A percentile compares a stretch with the other conserved stretches of the same genome.
phyloP scores from a whole-genome alignment of 1,284 basidiomycete genomes.

The Leccinum brunneo-olivaceum region DNA sequence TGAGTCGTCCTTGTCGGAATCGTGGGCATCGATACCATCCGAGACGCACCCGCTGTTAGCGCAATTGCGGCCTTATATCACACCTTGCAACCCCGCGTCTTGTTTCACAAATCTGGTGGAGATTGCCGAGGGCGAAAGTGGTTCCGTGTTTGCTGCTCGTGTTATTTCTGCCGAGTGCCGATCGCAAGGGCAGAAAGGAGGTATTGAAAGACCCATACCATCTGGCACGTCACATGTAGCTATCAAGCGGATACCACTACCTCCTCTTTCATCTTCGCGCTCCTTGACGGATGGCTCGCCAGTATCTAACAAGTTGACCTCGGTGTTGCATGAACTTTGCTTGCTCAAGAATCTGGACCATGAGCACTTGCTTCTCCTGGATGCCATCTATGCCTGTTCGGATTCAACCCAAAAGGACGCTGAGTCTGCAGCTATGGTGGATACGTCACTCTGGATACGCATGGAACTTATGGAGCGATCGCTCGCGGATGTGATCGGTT shows the following conservation, averaged over 20 bases:
- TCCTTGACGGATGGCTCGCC: constrained; percentile 18
- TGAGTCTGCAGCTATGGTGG: constrained; percentile 6
- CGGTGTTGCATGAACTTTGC: constrained; percentile 52
- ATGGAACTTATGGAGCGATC: constrained; percentile 85
- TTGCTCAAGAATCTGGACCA: constrained; percentile 52
- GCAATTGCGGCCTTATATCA: constrained; percentile 59
- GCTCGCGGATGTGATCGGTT: constrained; percentile 65
- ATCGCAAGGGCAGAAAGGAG: constrained; percentile 5
- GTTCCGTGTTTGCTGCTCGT: constrained; percentile 61
- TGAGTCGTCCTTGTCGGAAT: constrained; percentile 27
- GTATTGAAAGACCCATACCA: constrained; percentile 19
- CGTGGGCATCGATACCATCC: constrained; percentile 11
- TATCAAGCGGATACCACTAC: constrained; percentile 62
- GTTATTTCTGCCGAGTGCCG: constrained; percentile 35
- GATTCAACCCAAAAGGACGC: constrained; percentile 31
- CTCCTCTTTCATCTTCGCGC: constrained; percentile 32
- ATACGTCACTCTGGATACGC: constrained; percentile 62
- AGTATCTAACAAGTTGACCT: constrained; percentile 55
- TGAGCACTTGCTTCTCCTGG: constrained; percentile 57
- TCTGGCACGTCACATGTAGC: constrained; percentile 46
- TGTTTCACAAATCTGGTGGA: constrained; percentile 61
- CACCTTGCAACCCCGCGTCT: constrained; percentile 54
- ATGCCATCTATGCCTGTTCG: constrained; percentile 61
- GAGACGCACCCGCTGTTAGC: constrained; percentile 36
- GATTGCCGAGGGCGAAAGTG: constrained; percentile 75